Base-by-base conservation (phyloP, 208 protist genomes). In the Leishmania tropica region DNA sequence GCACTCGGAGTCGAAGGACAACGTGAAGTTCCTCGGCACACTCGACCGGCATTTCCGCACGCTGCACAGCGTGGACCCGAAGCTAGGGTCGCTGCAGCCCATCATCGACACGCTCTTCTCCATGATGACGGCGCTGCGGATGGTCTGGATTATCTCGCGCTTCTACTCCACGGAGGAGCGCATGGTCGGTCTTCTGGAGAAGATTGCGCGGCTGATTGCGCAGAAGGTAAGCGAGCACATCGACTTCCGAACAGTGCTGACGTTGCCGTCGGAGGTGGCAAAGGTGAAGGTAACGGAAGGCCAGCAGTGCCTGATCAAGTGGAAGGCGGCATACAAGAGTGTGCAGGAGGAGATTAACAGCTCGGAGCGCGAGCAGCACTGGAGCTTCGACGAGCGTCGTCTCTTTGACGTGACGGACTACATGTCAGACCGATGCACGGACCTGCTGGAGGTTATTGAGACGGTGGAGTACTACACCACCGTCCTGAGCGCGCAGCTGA, bases 141-240 rank as follows among this genome's bases (percentile, higher is more conserved):
- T 99, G 98, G 99, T 99, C 64, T 99, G 99, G 99, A 99, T 99
- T 84, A 99, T 99, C 85, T 99, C 99, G 31, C 90, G 99, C 73
- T 99, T 99, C 91, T 99, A 99, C 93, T 99, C 99, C 87, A 99
- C 96, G 11, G 99, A 99, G 87, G 98, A 99, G 82, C 90, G 97
- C 35, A 99, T 99, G 98, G 95, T 99, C 24, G 97, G 98, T 17
- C 87, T 99, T 75, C 92, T 99, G 80, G 97, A 99, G 85, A 97
- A 99, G 82, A 99, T 99, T 82, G 97, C 98, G 3, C 93, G 98
- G 80, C 88, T 99, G 75, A 99, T 99, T 83, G 94, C 97, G 62
- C 92, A 98, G 80, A 99, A 99, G 85, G 98, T 99, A 37, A 93
- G 92, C 75, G 87, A 95, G 77, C 94, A 99, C 84, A 97, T 99